Evolutionary conservation across 495 filamentous ascomycete genomes (phyloP), one percentile per base, ranked within the genome.

Genomic region (Daldinia concentrica): DNA sequence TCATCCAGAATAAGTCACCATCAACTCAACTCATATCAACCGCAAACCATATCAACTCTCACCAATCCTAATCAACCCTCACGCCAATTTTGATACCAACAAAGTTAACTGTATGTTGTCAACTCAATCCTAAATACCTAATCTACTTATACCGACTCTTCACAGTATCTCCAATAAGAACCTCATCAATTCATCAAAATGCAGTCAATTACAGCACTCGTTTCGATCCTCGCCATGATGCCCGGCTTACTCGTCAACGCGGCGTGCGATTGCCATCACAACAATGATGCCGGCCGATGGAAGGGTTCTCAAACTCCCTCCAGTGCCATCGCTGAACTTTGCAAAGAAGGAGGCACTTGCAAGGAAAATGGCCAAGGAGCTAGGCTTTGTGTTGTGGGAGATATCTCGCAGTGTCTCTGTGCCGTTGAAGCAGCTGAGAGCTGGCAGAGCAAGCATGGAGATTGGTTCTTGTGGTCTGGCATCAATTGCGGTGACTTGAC

Each of bases 401-500:
- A 48, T 4, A 8, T 48, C 8, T 19, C 43, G 3, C 43, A 48
- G 17, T 48, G 43, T 19, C 43, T 48, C 43, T 48, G 43, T 19
- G 43, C 43, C 43, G 1, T 19, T 5, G 6, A 24, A 1, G 43
- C 43, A 3, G 43, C 43, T 9, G 7, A 48, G 17, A 48, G 17
- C 43, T 48, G 43, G 43, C 43, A 48, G 43, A 48, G 43, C 43
- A 48, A 48, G 19, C 43, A 48, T 22, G 43, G 43, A 48, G 43
- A 48, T 11, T 48, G 43, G 43, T 48, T 48, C 17, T 3, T 48
- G 17, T 48, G 43, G 43, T 48, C 43, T 48, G 43, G 6, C 5
- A 24, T 48, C 17, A 48, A 48, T 19, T 48, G 43, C 8, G 43
- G 43, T 7, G 43, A 48, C 7, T 17, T 48, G n/a, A 48, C 43